A percentile compares a stretch with the other conserved stretches of the same genome.
Evolutionary conservation across 805 yeast genomes (phyloP).

Genomic region (Clavispora fructus): DNA sequence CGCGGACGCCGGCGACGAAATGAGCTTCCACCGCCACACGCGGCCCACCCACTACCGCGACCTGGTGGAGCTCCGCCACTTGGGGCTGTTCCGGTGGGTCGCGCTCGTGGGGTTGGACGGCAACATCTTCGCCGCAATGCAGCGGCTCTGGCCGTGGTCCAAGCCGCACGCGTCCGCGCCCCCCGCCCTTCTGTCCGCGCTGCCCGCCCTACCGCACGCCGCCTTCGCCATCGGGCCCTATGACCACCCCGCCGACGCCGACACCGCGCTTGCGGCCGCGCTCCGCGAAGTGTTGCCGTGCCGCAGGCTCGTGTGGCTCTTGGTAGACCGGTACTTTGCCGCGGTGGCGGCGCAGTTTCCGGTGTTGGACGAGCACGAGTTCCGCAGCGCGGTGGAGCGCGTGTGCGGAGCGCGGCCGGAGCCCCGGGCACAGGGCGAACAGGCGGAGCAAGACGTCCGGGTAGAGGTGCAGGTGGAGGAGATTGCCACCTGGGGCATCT

Average conservation of each 20-base stretch:
- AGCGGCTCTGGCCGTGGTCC: not conserved
- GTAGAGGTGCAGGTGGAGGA: no score
- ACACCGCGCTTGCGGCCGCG: not conserved
- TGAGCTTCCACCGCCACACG: not conserved
- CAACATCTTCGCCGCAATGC: not conserved
- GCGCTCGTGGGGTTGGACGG: not conserved
- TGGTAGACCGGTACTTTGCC: conserved; percentile 52
- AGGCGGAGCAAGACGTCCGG: no score
- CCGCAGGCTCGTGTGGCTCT: conserved; percentile 43
- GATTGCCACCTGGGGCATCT: conserved; percentile 18
- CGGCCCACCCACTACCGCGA: not conserved
- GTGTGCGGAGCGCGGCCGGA: conserved; percentile 14
- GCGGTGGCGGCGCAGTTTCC: conserved; percentile 15
- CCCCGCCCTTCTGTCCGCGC: no score
- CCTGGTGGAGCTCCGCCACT: not conserved
- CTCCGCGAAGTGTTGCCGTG: not conserved
- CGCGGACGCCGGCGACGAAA: not conserved
- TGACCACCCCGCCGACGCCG: not conserved
- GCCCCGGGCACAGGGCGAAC: no score
- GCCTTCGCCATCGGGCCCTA: not conserved
- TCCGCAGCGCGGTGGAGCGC: conserved; percentile 9
- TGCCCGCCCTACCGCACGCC: no score
- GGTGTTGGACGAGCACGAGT: conserved; percentile 21
- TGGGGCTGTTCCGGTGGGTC: conserved; percentile 3
- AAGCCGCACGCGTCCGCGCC: no score